Conservation (phyloP, 73 alveolate species). For the Tetrahymena borealis region DNA sequence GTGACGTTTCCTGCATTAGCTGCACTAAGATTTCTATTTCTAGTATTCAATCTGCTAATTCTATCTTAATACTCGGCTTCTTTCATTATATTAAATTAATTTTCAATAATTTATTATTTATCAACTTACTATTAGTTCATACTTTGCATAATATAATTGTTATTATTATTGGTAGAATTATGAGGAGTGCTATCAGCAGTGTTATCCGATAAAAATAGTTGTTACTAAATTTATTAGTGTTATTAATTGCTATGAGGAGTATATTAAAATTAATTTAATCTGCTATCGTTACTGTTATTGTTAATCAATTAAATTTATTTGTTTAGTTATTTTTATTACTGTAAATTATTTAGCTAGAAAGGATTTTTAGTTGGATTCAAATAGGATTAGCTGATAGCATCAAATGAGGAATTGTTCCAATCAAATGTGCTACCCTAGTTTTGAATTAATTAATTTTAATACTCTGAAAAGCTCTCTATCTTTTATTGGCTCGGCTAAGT, state of each 20-base stretch:
- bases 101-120: not conserved
- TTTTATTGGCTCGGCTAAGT: not conserved
- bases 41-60: not conserved
- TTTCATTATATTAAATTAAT: not conserved
- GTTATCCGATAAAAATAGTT: not conserved
- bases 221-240: no score
- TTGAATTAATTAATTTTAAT: not conserved
- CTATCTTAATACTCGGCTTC: not conserved
- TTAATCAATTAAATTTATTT: not conserved
- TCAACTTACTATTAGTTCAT: not conserved
- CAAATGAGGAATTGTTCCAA: not conserved
- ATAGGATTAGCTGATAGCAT: not conserved
- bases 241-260: no score
- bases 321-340: not conserved
- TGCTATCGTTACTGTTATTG: no score
- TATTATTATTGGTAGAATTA: not conserved
- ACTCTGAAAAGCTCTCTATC: not conserved
- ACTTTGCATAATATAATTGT: not conserved
- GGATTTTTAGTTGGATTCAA: not conserved
- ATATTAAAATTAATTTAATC: no score
- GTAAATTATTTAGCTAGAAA: not conserved
- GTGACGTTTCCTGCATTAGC: not conserved
- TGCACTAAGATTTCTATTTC: not conserved
- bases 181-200: not conserved
- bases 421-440: not conserved